phyloP scores from a whole-genome alignment of 768 basidiomycete genomes.

The Suillus subalutaceus region DNA sequence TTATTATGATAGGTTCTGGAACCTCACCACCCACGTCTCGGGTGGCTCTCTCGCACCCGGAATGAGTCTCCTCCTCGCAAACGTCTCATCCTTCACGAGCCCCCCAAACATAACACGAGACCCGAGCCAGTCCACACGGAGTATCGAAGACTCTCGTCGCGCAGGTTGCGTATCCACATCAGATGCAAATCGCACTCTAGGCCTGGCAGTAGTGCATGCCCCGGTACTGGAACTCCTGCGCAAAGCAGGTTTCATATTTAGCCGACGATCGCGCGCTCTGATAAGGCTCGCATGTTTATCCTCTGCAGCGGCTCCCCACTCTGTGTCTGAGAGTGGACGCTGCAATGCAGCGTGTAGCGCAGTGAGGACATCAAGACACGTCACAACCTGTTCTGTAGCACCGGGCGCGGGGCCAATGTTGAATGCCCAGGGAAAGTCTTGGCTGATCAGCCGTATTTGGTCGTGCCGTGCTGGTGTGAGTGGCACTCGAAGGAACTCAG shows the following conservation, averaged over 20 bases:
- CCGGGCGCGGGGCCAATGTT: background rate
- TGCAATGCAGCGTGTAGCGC: conserved; percentile 11
- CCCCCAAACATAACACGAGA: conserved; percentile 11
- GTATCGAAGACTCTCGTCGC: background rate
- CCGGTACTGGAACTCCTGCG: background rate
- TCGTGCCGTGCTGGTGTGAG: background rate
- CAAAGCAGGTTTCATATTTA: background rate
- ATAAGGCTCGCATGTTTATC: conserved; percentile 2
- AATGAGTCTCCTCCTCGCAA: conserved; percentile 13
- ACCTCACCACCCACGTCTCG: conserved; percentile 16
- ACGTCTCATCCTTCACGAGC: conserved; percentile 10
- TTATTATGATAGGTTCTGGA: background rate
- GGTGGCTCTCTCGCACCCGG: conserved; percentile 9
- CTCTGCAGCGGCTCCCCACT: conserved; percentile 11
- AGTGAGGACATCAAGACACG: conserved; percentile 12
- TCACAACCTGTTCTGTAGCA: background rate
- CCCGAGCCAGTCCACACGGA: conserved; percentile 17
- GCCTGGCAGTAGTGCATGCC: background rate
- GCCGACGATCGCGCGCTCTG: conserved; percentile 7
- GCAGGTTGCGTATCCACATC: background rate
- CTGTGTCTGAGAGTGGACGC: conserved; percentile 11
- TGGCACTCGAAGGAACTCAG: conserved; percentile 7
- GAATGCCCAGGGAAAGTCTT: conserved; percentile 15
- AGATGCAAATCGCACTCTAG: background rate
- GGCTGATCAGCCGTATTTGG: conserved; percentile 11